phyloP scores from a whole-genome alignment of 2,329 filamentous ascomycete genomes.

The Allantophomopsis lycopodina region DNA sequence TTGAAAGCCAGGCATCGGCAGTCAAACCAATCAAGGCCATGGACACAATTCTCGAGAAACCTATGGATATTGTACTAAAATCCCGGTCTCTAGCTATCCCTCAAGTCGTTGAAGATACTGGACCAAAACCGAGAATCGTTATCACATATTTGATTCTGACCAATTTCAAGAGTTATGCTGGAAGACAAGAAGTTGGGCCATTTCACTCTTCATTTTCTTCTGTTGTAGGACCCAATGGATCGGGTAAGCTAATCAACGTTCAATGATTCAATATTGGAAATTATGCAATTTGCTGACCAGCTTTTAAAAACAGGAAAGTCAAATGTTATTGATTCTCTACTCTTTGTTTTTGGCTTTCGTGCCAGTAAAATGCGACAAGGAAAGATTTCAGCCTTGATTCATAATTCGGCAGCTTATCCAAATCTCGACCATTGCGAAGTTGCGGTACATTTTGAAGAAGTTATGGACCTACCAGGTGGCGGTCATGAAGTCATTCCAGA shows the following conservation, averaged over 20 bases:
- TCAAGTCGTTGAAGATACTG: constrained; percentile 53
- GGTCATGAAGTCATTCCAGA: constrained; percentile 66
- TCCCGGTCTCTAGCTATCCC: constrained; percentile 58
- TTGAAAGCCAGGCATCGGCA: constrained; percentile 32
- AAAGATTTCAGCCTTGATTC: constrained; percentile 94
- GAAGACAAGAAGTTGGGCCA: constrained; percentile 85
- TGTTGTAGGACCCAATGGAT: constrained; percentile 94
- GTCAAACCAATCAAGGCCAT: constrained; percentile 63
- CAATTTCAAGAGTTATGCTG: constrained; percentile 99
- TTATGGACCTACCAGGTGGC: constrained; percentile 73
- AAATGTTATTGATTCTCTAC: constrained; percentile 93
- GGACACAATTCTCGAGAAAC: constrained; percentile 68
- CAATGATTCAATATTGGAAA: too few species aligned
- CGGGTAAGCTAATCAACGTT: constrained; percentile 32
- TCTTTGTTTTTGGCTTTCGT: constrained; percentile 98
- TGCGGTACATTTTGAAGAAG: constrained; percentile 90
- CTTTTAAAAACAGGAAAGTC: constrained; percentile 43
- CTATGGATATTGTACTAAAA: constrained; percentile 88
- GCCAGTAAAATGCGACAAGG: constrained; percentile 99
- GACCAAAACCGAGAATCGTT: constrained; percentile 75
- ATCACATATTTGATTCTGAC: constrained; percentile 84
- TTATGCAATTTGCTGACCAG: too few species aligned
- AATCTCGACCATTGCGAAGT: constrained; percentile 88
- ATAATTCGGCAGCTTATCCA: constrained; percentile 83
- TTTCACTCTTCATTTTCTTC: constrained; percentile 97